Conservation (phyloP, 1,284 basidiomycete species). For the Heterobasidion occidentale region DNA sequence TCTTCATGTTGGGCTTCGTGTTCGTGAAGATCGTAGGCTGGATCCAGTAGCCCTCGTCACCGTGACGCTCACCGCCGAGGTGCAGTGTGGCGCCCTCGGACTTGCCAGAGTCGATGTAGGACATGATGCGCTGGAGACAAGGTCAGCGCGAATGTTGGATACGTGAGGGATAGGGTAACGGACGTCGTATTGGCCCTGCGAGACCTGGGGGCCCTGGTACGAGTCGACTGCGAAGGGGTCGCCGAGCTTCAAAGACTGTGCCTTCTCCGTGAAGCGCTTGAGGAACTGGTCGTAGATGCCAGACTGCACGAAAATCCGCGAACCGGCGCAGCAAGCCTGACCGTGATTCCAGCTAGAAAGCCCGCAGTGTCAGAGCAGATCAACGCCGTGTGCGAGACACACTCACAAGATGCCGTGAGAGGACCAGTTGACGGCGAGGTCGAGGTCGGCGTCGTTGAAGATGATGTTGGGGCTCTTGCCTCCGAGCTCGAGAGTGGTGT, state of each 20-base stretch:
- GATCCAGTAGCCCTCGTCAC: slow-evolving; percentile 71
- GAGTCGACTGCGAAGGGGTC: slow-evolving; percentile 72
- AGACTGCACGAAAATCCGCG: slow-evolving; percentile 81
- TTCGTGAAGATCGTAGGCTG: slow-evolving; percentile 85
- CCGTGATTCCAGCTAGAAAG: slow-evolving; percentile 65
- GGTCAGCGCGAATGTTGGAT: slow-evolving; percentile 16
- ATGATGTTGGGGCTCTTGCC: slow-evolving; percentile 85
- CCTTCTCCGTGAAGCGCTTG: slow-evolving; percentile 49
- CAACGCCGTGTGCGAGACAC: not conserved
- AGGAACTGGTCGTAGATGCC: slow-evolving; percentile 79
- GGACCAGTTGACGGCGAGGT: slow-evolving; percentile 78
- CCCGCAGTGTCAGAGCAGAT: slow-evolving; percentile 1
- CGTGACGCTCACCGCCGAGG: slow-evolving; percentile 69
- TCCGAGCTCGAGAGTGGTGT: slow-evolving; percentile 87
- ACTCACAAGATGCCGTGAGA: slow-evolving; percentile 73
- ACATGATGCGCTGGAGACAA: slow-evolving; percentile 64
- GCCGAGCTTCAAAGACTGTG: slow-evolving; percentile 57
- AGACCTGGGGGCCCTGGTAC: slow-evolving; percentile 88
- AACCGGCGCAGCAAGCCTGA: slow-evolving; percentile 81
- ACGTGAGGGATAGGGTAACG: slow-evolving; percentile 7
- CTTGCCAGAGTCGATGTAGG: slow-evolving; percentile 83
- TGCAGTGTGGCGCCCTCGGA: slow-evolving; percentile 77
- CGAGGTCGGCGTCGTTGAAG: slow-evolving; percentile 68
- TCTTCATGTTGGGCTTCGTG: slow-evolving; percentile 73
- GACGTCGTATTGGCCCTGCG: slow-evolving; percentile 58